Percentiles rank a stretch among this genome's conserved stretches.
phyloP scores from a whole-genome alignment of 2,329 filamentous ascomycete genomes.

The Pseudogymnoascus sp. region DNA sequence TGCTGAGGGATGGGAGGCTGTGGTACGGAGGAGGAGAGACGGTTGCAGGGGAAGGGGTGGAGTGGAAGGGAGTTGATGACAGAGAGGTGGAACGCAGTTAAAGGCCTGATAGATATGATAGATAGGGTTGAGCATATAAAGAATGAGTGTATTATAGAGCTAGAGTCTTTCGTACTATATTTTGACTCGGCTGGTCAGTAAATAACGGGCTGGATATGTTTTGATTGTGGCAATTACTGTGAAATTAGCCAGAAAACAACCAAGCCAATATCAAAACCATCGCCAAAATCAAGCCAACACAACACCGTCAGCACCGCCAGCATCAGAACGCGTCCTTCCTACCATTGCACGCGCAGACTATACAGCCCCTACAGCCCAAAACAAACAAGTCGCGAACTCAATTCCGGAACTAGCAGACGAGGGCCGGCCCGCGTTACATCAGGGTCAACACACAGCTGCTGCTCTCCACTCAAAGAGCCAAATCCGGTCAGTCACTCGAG shows the following conservation, averaged over 20 bases:
- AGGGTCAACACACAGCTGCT: background rate
- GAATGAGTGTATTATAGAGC: background rate
- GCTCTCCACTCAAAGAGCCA: background rate
- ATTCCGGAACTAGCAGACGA: background rate
- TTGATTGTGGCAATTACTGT: background rate
- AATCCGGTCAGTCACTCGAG: background rate
- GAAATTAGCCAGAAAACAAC: background rate
- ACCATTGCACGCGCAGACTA: background rate
- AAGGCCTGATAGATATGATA: background rate
- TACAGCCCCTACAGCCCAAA: background rate
- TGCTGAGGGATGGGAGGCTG: constrained; percentile 63
- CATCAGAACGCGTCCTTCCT: background rate
- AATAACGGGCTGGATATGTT: background rate
- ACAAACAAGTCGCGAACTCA: background rate
- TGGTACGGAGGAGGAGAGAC: constrained; percentile 85
- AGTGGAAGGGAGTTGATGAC: background rate
- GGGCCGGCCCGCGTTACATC: background rate
- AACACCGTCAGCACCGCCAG: no score
- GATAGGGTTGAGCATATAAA: background rate
- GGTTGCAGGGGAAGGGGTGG: constrained; percentile 32
- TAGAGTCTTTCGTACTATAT: background rate
- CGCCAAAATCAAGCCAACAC: background rate
- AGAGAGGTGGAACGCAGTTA: background rate
- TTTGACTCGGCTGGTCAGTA: no score
- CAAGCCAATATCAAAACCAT: background rate